Conservation (phyloP, 2,329 filamentous ascomycete species). For the Diplodia corticola region DNA sequence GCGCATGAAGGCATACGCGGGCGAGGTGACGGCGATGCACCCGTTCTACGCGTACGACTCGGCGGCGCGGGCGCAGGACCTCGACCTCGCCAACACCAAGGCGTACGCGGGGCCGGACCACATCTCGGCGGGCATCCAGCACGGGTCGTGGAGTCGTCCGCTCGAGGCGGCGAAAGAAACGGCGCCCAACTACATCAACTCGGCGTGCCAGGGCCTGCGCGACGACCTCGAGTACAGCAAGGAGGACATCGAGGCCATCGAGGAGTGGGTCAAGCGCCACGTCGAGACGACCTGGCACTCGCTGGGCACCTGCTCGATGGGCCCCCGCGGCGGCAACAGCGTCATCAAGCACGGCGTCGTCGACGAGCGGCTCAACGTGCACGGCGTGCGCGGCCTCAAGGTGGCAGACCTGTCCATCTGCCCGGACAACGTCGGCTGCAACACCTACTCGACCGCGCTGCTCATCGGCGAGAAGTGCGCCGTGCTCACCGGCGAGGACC, state of each 20-base stretch:
- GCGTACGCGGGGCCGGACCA: constrained; percentile 73
- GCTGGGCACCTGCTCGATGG: constrained; percentile 73
- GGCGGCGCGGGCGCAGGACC: constrained; percentile 67
- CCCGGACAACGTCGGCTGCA: constrained; percentile 74
- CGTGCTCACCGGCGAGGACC: constrained; percentile 68
- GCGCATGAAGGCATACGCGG: constrained; percentile 75
- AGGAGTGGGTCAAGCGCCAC: constrained; percentile 64
- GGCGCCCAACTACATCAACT: constrained; percentile 58
- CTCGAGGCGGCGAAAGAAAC: constrained; percentile 57
- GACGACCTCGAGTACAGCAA: constrained; percentile 67
- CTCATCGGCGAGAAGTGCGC: constrained; percentile 76
- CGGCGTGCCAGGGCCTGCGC: constrained; percentile 61
- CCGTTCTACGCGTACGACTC: constrained; percentile 73
- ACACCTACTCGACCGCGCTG: constrained; percentile 63
- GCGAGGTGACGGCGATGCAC: constrained; percentile 65
- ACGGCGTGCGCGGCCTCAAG: constrained; percentile 75
- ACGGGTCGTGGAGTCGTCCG: constrained; percentile 67
- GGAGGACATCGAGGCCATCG: constrained; percentile 63
- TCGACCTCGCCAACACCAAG: constrained; percentile 75
- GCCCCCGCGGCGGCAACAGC: constrained; percentile 71
- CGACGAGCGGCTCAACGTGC: constrained; percentile 75
- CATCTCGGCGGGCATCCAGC: constrained; percentile 68
- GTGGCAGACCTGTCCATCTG: constrained; percentile 75
- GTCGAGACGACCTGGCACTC: constrained; percentile 76
- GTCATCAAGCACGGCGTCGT: constrained; percentile 79